Percentiles rank a stretch among this genome's conserved stretches.
These are phyloP conservation scores for Aspergillus bertholletiae DNA, from an alignment of 495 filamentous ascomycete species.

Conservation along the genomic window DNA sequence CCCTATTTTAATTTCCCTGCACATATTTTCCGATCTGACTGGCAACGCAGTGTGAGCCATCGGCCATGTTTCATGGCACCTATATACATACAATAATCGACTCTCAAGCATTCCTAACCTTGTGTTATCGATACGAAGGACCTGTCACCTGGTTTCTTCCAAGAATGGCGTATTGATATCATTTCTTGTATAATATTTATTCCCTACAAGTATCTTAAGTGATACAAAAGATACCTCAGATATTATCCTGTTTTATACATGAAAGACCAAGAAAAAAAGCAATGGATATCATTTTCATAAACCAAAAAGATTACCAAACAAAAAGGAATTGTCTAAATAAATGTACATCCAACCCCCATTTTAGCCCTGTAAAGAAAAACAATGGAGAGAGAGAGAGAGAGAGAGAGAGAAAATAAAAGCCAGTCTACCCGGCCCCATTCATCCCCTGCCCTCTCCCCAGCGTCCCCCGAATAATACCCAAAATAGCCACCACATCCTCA, in stretches of 20 bases:
- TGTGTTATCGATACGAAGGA: no score
- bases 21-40: neutral
- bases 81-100: no score
- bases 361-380: no score
- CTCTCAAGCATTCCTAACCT: no score
- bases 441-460: slow-evolving; percentile 13
- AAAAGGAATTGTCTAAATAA: no score
- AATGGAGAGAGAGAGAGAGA: no score
- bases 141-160: no score
- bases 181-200: neutral
- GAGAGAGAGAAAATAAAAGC: neutral
- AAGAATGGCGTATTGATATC: no score
- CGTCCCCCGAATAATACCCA: slow-evolving; percentile 35
- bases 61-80: no score
- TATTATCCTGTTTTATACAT: neutral
- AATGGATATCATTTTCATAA: neutral
- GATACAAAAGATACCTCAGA: neutral
- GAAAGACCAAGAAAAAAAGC: neutral
- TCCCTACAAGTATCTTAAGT: neutral
- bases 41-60: no score
- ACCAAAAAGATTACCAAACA: no score
- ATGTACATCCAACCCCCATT: no score
- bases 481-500: slow-evolving; percentile 32
- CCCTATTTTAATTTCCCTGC: neutral
- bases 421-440: neutral